Conservation (phyloP, 192 early-diverging fungal species). For the Podila minutissima region DNA sequence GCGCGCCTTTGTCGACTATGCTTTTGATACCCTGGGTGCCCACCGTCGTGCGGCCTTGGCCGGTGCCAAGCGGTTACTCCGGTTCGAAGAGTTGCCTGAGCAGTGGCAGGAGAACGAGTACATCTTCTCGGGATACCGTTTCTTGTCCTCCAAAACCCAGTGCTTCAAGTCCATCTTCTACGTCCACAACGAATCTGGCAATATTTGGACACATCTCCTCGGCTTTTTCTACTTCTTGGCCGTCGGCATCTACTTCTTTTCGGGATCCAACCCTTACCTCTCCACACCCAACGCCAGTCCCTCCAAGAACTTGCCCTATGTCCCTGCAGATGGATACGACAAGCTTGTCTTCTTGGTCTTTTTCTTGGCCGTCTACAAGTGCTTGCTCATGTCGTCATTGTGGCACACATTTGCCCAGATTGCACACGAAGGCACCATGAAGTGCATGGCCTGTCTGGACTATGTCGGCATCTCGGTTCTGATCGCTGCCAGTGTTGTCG, state of each 20-base stretch:
- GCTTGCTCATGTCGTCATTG: conserved; percentile 67
- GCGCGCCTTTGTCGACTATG: conserved; percentile 52
- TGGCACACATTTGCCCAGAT: conserved; percentile 72
- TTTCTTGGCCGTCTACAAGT: conserved; percentile 67
- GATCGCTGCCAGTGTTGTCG: conserved; percentile 67
- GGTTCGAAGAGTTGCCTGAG: conserved; percentile 66
- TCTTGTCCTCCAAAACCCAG: conserved; percentile 56
- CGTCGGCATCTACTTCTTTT: conserved; percentile 63
- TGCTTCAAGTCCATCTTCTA: conserved; percentile 71
- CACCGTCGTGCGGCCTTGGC: conserved; percentile 58
- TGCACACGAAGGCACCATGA: conserved; percentile 58
- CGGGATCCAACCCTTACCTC: conserved; percentile 45
- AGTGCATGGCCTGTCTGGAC: conserved; percentile 66
- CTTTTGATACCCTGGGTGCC: conserved; percentile 59
- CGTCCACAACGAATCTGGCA: conserved; percentile 75
- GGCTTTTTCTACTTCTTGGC: conserved; percentile 68
- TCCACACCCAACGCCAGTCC: conserved; percentile 19
- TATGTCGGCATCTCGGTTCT: conserved; percentile 73
- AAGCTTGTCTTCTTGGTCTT: conserved; percentile 62
- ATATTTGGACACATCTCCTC: conserved; percentile 74
- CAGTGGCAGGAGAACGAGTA: conserved; percentile 73
- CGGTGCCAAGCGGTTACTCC: conserved; percentile 64
- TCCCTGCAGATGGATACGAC: conserved; percentile 54
- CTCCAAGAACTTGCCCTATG: conserved; percentile 36
- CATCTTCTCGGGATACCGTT: conserved; percentile 64